Percentiles rank a stretch among this genome's conserved stretches.
These are phyloP conservation scores for Mollisiaceae sp. DNA, from an alignment of 2,329 filamentous ascomycete species.

Conservation along the genomic window DNA sequence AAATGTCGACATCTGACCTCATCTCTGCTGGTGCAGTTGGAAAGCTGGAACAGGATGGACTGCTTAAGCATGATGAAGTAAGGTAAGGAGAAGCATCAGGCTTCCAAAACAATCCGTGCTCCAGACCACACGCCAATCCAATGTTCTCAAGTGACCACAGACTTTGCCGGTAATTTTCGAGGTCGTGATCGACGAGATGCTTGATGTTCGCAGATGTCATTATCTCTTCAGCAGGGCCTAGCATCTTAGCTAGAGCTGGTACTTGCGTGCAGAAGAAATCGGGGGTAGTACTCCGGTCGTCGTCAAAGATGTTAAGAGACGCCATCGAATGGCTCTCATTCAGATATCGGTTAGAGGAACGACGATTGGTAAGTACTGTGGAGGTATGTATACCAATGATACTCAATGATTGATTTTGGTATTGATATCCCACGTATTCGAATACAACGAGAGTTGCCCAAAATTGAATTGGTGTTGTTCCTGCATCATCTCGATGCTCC, in stretches of 20 bases:
- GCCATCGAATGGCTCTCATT: neutral
- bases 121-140: neutral
- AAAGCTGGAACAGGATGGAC: neutral
- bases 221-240: neutral
- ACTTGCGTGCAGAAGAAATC: neutral
- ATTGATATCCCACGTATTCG: conserved; percentile 9
- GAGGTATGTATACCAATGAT: conserved; percentile 4
- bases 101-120: neutral
- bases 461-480: conserved; percentile 5
- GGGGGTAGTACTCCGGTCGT: neutral
- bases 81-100: neutral
- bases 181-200: neutral
- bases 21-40: neutral
- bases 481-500: neutral
- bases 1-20: too few relatives aligned
- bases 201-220: neutral
- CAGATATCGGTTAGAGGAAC: neutral
- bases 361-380: neutral
- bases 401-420: conserved; percentile 9
- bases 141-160: neutral
- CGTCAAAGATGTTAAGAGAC: neutral
- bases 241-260: neutral
- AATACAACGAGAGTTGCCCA: conserved; percentile 6
- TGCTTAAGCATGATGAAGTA: neutral
- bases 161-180: neutral